Conservation (phyloP, 805 yeast species). For the Ogataea neopini region DNA sequence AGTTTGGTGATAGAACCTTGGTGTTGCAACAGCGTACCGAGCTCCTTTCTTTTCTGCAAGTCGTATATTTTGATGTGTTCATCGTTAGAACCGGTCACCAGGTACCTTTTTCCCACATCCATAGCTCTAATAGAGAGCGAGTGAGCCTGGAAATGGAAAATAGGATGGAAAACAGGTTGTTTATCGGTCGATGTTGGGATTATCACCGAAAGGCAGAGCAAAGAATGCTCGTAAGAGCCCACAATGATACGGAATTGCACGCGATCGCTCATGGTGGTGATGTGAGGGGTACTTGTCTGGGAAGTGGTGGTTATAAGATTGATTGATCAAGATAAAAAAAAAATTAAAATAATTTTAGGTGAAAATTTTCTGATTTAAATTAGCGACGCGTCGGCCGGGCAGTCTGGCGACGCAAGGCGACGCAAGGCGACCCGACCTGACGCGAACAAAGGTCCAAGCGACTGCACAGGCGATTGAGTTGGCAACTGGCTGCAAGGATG, state of each 20-base stretch:
- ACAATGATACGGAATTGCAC: slow-evolving; percentile 75
- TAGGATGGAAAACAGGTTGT: slow-evolving; percentile 79
- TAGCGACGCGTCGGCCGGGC: no score
- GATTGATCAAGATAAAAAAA: background rate
- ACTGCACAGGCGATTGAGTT: background rate
- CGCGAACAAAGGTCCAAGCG: no score
- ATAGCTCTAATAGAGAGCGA: slow-evolving; percentile 82
- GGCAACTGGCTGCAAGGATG: background rate
- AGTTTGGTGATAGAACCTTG: slow-evolving; percentile 82
- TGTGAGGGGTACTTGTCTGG: background rate
- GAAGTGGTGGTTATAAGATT: background rate
- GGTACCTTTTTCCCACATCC: slow-evolving; percentile 77
- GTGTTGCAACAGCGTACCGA: slow-evolving; percentile 88
- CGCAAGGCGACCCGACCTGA: no score
- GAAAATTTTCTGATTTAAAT: slow-evolving; percentile 2
- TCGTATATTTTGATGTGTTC: slow-evolving; percentile 95
- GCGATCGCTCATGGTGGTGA: slow-evolving; percentile 4
- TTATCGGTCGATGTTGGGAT: slow-evolving; percentile 42
- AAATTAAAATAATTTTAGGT: background rate
- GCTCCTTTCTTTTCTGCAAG: slow-evolving; percentile 87
- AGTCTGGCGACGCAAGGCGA: no score
- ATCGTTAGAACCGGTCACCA: slow-evolving; percentile 94
- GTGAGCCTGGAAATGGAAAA: slow-evolving; percentile 96
- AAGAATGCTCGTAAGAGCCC: slow-evolving; percentile 94
- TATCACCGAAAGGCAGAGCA: slow-evolving; percentile 79